Percentiles rank a stretch among this genome's conserved stretches.
phyloP scores from a whole-genome alignment of 1,284 basidiomycete species.

The Coniferiporia sulphurascens region DNA sequence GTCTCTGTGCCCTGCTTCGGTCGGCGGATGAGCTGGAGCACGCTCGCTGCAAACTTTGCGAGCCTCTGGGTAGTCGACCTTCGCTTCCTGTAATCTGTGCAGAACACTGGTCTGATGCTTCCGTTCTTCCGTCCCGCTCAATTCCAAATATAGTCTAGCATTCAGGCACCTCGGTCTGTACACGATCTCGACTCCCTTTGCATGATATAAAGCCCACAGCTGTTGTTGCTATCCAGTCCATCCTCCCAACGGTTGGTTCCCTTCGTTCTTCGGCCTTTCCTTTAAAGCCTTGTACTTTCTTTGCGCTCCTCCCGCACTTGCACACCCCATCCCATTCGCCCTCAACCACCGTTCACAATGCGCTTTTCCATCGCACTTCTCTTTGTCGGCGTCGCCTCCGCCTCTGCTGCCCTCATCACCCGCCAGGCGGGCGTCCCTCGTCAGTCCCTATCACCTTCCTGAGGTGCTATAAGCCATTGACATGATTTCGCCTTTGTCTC shows the following conservation, averaged over 20 bases:
- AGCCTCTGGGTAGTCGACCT: neutral
- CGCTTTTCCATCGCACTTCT: slow-evolving; percentile 45
- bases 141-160: neutral
- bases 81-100: neutral
- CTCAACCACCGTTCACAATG: slow-evolving; percentile 37
- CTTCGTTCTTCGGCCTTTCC: slow-evolving; percentile 1
- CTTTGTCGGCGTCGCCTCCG: slow-evolving; percentile 38
- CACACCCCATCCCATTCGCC: slow-evolving; percentile 11
- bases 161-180: neutral
- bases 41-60: neutral
- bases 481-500: neutral
- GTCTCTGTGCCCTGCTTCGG: neutral
- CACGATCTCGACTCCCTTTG: too few relatives aligned
- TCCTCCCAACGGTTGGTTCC: neutral
- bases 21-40: neutral
- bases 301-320: slow-evolving; percentile 4
- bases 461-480: neutral
- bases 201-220: neutral
- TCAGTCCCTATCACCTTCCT: slow-evolving; percentile 24
- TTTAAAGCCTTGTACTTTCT: neutral
- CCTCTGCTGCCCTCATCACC: slow-evolving; percentile 34
- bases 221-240: neutral
- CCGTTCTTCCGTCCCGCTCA: neutral
- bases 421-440: slow-evolving; percentile 35
- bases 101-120: neutral